A percentile compares a stretch with the other conserved stretches of the same genome.
Evolutionary conservation across 2,329 filamentous ascomycete species (phyloP).

Genomic region (Botrytis squamosa): DNA sequence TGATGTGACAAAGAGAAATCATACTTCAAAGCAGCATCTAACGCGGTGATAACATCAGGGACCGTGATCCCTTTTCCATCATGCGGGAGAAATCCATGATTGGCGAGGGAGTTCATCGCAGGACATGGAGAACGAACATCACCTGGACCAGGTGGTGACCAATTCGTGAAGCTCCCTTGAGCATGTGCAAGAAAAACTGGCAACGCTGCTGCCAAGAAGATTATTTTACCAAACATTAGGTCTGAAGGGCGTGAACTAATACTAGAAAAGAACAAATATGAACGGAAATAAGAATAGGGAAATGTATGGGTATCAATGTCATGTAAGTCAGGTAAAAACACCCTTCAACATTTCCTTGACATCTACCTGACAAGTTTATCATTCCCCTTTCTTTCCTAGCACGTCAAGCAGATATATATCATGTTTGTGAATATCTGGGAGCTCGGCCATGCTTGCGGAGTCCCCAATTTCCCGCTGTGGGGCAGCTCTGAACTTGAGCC

Average conservation of each 20-base stretch:
- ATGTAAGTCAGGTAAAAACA: background rate
- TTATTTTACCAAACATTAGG: background rate
- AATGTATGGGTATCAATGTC: background rate
- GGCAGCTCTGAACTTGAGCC: background rate
- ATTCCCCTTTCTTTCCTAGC: background rate
- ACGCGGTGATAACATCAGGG: background rate
- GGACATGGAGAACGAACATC: slow-evolving; percentile 26
- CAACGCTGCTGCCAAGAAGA: background rate
- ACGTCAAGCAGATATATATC: background rate
- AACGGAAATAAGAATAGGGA: background rate
- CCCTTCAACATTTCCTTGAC: background rate
- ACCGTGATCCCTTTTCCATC: slow-evolving; percentile 38
- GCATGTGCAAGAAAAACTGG: slow-evolving; percentile 6
- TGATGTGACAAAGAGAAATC: background rate
- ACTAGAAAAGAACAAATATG: background rate
- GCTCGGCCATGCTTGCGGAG: background rate
- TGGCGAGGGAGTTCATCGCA: slow-evolving; percentile 19
- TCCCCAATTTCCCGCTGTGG: background rate
- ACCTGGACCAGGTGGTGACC: slow-evolving; percentile 25
- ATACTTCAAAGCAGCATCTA: slow-evolving; percentile 4
- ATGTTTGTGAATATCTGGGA: background rate
- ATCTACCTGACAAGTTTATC: background rate
- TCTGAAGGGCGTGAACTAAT: background rate
- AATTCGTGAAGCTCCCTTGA: slow-evolving; percentile 23
- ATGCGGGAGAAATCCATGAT: slow-evolving; percentile 39